Percentiles rank a stretch among this genome's conserved stretches.
Evolutionary conservation across 805 yeast species (phyloP).

Genomic region (Ogataea pignaliae): DNA sequence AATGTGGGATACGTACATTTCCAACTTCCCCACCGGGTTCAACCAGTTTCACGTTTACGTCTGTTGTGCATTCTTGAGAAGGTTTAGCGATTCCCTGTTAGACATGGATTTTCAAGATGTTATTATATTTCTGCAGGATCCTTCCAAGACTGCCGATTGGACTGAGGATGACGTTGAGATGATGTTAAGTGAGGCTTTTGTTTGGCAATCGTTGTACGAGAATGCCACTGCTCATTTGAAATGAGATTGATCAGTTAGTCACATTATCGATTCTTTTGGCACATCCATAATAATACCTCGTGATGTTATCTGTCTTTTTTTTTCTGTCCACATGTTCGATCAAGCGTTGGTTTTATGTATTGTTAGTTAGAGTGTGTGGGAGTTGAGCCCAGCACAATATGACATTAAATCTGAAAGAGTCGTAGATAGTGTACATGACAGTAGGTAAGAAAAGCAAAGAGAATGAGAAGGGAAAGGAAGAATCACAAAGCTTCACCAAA

Average conservation of each 20-base stretch:
- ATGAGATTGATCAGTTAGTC: conserved; percentile 3
- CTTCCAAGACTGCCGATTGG: conserved; percentile 80
- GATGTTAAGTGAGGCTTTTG: conserved; percentile 89
- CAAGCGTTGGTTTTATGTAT: not conserved
- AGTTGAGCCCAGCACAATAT: conserved; percentile 1
- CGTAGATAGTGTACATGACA: not conserved
- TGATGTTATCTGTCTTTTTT: not conserved
- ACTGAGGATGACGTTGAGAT: conserved; percentile 84
- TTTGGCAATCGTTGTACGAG: conserved; percentile 92
- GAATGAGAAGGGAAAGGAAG: not conserved
- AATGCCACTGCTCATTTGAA: conserved; percentile 86
- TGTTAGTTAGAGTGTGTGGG: not conserved
- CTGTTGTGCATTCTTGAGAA: conserved; percentile 91
- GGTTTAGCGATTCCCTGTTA: conserved; percentile 76
- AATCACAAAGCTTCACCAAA: not conserved
- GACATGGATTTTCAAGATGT: conserved; percentile 93
- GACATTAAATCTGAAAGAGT: not conserved
- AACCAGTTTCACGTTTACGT: conserved; percentile 94
- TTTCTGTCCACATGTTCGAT: too few species aligned
- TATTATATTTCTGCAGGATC: conserved; percentile 83
- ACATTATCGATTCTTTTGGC: too few species aligned
- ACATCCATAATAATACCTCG: too few species aligned
- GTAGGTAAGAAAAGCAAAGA: not conserved
- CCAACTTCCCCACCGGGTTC: conserved; percentile 74
- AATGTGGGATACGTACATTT: conserved; percentile 96